Evolutionary conservation across 1,139 yeast genomes (phyloP).

Genomic region (Yamadazyma sp.): DNA sequence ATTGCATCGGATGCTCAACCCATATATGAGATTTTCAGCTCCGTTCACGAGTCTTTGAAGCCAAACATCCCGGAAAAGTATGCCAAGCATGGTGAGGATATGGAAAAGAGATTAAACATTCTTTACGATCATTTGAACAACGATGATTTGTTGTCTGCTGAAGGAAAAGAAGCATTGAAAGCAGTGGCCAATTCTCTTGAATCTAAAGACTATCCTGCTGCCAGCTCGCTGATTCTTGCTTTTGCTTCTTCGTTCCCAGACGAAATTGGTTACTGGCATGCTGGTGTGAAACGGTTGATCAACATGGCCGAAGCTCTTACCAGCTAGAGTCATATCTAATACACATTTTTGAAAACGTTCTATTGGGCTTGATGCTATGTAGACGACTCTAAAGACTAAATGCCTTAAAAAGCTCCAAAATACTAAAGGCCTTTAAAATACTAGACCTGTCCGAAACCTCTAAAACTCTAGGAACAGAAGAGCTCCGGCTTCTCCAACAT

Average conservation of each 20-base stretch:
- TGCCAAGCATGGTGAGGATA: slow-evolving; percentile 72
- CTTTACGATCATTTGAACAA: slow-evolving; percentile 81
- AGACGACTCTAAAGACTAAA: too few species aligned
- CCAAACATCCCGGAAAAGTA: slow-evolving; percentile 79
- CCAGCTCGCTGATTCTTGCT: slow-evolving; percentile 55
- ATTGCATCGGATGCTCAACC: slow-evolving; percentile 59
- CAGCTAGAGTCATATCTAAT: too few species aligned
- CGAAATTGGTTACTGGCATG: slow-evolving; percentile 90
- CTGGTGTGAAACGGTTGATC: slow-evolving; percentile 86
- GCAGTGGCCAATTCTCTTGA: slow-evolving; percentile 53
- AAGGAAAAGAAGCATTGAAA: slow-evolving; percentile 55
- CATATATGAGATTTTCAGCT: slow-evolving; percentile 56
- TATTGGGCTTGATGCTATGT: too few species aligned
- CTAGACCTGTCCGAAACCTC: too few species aligned
- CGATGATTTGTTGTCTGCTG: slow-evolving; percentile 60
- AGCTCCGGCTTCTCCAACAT: too few species aligned
- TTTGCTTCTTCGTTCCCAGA: slow-evolving; percentile 66
- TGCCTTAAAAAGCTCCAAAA: too few species aligned
- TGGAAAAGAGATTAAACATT: slow-evolving; percentile 76
- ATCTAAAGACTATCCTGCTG: slow-evolving; percentile 56
- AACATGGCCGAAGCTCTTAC: slow-evolving; percentile 67
- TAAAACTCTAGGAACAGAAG: too few species aligned
- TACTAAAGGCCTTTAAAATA: too few species aligned
- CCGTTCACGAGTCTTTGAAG: slow-evolving; percentile 59
- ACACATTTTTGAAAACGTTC: too few species aligned